phyloP scores from a whole-genome alignment of 352 stramenopile species.

The Blastocystis sp. region DNA sequence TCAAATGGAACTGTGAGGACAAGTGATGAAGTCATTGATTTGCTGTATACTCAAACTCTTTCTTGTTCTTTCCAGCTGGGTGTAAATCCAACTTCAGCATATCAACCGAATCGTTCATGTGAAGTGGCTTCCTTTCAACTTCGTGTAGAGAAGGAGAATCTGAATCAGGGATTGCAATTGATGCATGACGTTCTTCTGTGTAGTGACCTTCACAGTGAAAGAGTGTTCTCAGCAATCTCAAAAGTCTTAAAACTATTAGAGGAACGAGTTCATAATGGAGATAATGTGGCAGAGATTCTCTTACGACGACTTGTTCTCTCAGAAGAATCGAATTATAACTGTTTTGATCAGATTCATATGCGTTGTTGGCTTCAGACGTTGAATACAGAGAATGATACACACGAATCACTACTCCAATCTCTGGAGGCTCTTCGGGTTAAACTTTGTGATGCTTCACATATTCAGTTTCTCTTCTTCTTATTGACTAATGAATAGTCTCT shows the following conservation, averaged over 20 bases:
- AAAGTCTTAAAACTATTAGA: background rate
- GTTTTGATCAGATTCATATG: slow-evolving; percentile 15
- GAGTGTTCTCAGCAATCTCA: background rate
- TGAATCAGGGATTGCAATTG: background rate
- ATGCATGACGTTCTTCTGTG: background rate
- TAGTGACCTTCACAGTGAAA: background rate
- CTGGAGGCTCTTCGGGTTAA: background rate
- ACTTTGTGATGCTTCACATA: background rate
- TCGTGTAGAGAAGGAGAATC: background rate
- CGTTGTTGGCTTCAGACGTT: background rate
- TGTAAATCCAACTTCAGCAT: background rate
- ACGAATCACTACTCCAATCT: no score
- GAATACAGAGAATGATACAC: no score
- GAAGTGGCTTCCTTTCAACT: background rate
- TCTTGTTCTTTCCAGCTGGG: background rate
- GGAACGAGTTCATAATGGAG: background rate
- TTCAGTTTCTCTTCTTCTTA: background rate
- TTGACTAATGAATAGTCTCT: background rate
- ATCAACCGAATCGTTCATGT: background rate
- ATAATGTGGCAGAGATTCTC: background rate
- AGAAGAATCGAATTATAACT: slow-evolving; percentile 10
- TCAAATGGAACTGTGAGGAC: background rate
- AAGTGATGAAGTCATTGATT: slow-evolving; percentile 24
- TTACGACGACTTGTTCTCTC: background rate
- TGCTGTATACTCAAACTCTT: background rate